phyloP scores from a whole-genome alignment of 2,329 filamentous ascomycete genomes.

The Penicillium hesseltinei region DNA sequence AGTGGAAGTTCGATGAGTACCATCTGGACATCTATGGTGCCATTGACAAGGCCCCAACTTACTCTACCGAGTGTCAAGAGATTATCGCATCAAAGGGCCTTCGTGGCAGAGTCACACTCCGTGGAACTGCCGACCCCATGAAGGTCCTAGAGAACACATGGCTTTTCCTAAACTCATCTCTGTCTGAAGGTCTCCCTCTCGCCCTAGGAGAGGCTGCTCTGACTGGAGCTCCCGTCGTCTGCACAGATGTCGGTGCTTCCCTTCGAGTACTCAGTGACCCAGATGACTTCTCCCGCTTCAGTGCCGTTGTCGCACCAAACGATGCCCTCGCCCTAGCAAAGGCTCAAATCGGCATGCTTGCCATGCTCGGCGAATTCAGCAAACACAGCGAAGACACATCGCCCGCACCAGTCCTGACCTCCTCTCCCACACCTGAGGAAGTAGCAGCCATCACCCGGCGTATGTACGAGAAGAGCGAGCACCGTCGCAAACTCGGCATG shows the following conservation, averaged over 20 bases:
- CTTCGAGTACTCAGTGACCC: slow-evolving; percentile 43
- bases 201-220: slow-evolving; percentile 49
- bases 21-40: slow-evolving; percentile 62
- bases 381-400: slow-evolving; percentile 56
- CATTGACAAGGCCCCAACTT: slow-evolving; percentile 61
- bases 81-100: slow-evolving; percentile 58
- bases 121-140: slow-evolving; percentile 57
- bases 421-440: slow-evolving; percentile 51
- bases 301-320: slow-evolving; percentile 63
- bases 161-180: slow-evolving; percentile 53
- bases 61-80: slow-evolving; percentile 59
- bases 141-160: slow-evolving; percentile 57
- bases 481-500: slow-evolving; percentile 58
- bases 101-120: slow-evolving; percentile 50
- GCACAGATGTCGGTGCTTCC: slow-evolving; percentile 44
- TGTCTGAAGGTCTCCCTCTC: slow-evolving; percentile 47
- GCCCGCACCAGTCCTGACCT: slow-evolving; percentile 45
- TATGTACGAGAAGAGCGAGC: slow-evolving; percentile 60
- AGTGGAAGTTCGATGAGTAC: slow-evolving; percentile 65
- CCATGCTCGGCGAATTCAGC: slow-evolving; percentile 61
- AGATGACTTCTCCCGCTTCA: slow-evolving; percentile 53
- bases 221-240: slow-evolving; percentile 47
- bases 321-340: slow-evolving; percentile 59
- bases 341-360: slow-evolving; percentile 62
- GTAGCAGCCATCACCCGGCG: slow-evolving; percentile 55